Base-by-base conservation (phyloP, 495 filamentous ascomycete genomes). In the Apodospora peruviana region DNA sequence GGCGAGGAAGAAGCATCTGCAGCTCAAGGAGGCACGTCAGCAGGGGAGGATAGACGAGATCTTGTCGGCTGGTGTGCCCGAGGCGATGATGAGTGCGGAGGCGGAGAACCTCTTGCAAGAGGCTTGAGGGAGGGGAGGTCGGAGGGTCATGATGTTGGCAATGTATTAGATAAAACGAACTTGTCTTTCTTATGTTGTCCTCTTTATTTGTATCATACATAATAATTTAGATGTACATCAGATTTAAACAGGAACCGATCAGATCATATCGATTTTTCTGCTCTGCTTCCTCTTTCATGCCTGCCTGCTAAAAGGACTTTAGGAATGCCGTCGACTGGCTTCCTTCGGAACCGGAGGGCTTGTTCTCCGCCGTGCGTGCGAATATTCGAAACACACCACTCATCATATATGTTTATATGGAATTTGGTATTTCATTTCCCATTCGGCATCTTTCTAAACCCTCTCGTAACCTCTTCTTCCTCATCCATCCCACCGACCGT, bases 361-460 rank as follows among this genome's bases (percentile, higher is more conserved):
- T n/a, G n/a, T n/a, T n/a, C n/a, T n/a, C n/a, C n/a, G n/a, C n/a
- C n/a, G n/a, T n/a, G n/a, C n/a, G n/a, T n/a, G n/a, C n/a, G n/a
- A n/a, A n/a, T n/a, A n/a, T n/a, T n/a, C n/a, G n/a, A n/a, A n/a
- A n/a, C n/a, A n/a, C n/a, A n/a, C n/a, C n/a, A n/a, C n/a, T n/a
- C n/a, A n/a, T n/a, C n/a, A n/a, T n/a, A n/a, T n/a, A n/a, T n/a
- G n/a, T n/a, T n/a, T n/a, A n/a, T n/a, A n/a, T n/a, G n/a, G n/a
- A n/a, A n/a, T n/a, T n/a, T n/a, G n/a, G n/a, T n/a, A n/a, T n/a
- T n/a, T n/a, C n/a, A n/a, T n/a, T n/a, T n/a, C n/a, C n/a, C n/a
- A n/a, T n/a, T n/a, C n/a, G n/a, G n/a, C n/a, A n/a, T n/a, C 60
- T 74, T 66, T 48, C 73, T 67, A 41, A 68, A 74, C 21, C 72